Conservation (phyloP, 2,329 filamentous ascomycete genomes). For the Didymella sp. region DNA sequence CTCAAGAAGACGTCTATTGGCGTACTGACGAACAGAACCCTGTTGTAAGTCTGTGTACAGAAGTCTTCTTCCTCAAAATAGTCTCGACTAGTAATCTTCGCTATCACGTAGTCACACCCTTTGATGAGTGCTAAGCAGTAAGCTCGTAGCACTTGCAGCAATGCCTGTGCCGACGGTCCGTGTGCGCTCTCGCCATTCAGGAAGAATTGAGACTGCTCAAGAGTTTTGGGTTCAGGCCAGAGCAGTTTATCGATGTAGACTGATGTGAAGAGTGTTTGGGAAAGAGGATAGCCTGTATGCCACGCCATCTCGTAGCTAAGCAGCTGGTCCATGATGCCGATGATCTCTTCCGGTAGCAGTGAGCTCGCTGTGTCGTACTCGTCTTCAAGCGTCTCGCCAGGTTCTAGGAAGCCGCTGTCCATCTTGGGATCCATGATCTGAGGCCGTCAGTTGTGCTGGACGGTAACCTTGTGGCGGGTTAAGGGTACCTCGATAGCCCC, state of each 20-base stretch:
- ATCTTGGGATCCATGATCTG: slow-evolving; percentile 99
- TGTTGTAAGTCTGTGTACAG: slow-evolving; percentile 87
- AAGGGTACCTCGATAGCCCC: slow-evolving; percentile 72
- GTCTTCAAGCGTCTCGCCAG: slow-evolving; percentile 82
- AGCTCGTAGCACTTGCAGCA: slow-evolving; percentile 70
- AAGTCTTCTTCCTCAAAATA: slow-evolving; percentile 99
- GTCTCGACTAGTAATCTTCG: slow-evolving; percentile 79
- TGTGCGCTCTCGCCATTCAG: slow-evolving; percentile 33
- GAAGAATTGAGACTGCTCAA: slow-evolving; percentile 71
- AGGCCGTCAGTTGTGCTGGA: slow-evolving; percentile 3
- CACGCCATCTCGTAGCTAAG: slow-evolving; percentile 95
- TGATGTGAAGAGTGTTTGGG: slow-evolving; percentile 92
- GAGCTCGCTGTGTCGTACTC: slow-evolving; percentile 75
- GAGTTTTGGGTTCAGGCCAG: slow-evolving; percentile 68
- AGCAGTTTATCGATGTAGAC: slow-evolving; percentile 86
- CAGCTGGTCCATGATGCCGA: slow-evolving; percentile 94
- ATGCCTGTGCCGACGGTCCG: slow-evolving; percentile 18
- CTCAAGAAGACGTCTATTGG: slow-evolving; percentile 45
- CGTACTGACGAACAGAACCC: slow-evolving; percentile 69
- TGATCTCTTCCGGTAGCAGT: slow-evolving; percentile 76
- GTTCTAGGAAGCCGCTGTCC: slow-evolving; percentile 87
- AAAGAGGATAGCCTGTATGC: slow-evolving; percentile 94
- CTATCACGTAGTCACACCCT: slow-evolving; percentile 78
- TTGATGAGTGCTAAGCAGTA: slow-evolving; percentile 89
- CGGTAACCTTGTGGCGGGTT: background rate